Evolutionary conservation across 257 asterid species (phyloP).

Genomic region (Solanum corneliomulleri): DNA sequence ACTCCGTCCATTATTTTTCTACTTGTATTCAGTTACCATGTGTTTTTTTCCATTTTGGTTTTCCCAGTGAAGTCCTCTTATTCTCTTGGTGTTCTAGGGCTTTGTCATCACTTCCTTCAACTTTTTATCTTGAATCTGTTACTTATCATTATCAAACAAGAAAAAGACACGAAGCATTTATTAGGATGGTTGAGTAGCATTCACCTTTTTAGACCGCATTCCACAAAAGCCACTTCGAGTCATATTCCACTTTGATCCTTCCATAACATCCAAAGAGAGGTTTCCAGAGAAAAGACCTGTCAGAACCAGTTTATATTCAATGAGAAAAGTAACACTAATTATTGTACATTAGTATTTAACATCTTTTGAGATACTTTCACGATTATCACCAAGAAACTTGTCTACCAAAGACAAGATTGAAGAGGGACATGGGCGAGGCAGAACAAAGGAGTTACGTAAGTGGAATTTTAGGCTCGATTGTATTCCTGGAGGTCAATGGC

Average conservation of each 20-base stretch:
- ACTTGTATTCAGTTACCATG: background rate
- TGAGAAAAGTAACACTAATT: background rate
- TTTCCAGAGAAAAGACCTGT: conserved; percentile 84
- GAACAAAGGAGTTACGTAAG: background rate
- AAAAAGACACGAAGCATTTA: background rate
- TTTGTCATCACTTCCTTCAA: background rate
- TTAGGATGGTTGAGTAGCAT: background rate
- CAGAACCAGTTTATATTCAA: background rate
- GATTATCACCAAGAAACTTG: background rate
- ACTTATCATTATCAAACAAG: background rate
- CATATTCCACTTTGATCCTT: conserved; percentile 74
- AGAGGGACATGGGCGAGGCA: background rate
- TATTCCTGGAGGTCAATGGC: background rate
- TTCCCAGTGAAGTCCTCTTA: background rate
- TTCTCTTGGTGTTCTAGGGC: background rate
- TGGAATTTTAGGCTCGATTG: background rate
- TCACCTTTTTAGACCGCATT: conserved; percentile 89
- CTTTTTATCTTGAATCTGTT: background rate
- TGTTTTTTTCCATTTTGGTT: background rate
- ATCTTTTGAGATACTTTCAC: background rate
- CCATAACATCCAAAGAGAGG: conserved; percentile 70
- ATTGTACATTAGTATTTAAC: background rate
- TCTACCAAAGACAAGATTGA: background rate
- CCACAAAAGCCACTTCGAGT: conserved; percentile 95
- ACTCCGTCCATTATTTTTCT: background rate